Conservation (phyloP, 1,139 yeast genomes). For the Blastobotrys capitulatus region DNA sequence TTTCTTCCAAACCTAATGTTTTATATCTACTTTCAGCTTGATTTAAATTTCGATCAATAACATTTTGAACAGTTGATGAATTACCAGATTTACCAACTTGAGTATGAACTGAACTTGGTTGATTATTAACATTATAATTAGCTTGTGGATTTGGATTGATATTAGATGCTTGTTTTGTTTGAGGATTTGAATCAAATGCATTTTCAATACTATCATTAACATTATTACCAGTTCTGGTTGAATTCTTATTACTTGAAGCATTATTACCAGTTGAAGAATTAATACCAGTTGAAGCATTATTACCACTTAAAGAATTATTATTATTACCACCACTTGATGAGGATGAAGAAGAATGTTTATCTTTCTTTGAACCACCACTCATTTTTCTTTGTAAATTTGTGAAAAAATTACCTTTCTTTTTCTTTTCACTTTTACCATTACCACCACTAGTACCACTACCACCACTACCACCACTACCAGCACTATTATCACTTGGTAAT, state of each 20-base stretch:
- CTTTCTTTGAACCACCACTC: neutral
- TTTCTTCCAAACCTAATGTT: neutral
- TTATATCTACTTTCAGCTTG: neutral
- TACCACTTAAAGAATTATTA: neutral
- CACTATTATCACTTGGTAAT: neutral
- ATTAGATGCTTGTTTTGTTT: conserved; percentile 3
- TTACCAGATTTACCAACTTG: conserved; percentile 4
- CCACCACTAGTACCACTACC: neutral
- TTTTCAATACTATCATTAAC: neutral
- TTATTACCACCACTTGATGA: neutral
- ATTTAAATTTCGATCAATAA: neutral
- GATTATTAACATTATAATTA: neutral
- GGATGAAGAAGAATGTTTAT: too few species aligned
- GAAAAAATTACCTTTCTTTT: neutral
- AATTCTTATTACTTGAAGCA: too few species aligned
- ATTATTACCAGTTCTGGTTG: neutral
- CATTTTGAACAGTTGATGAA: conserved; percentile 2
- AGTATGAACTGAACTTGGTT: too few species aligned
- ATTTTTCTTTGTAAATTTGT: neutral
- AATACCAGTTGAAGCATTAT: neutral
- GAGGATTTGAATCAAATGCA: conserved; percentile 1
- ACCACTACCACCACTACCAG: neutral
- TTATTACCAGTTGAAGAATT: too few species aligned
- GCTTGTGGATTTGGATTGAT: conserved; percentile 2
- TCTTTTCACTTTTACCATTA: neutral